phyloP scores from a whole-genome alignment of 148 eudicot species.

The Rheum nobile region DNA sequence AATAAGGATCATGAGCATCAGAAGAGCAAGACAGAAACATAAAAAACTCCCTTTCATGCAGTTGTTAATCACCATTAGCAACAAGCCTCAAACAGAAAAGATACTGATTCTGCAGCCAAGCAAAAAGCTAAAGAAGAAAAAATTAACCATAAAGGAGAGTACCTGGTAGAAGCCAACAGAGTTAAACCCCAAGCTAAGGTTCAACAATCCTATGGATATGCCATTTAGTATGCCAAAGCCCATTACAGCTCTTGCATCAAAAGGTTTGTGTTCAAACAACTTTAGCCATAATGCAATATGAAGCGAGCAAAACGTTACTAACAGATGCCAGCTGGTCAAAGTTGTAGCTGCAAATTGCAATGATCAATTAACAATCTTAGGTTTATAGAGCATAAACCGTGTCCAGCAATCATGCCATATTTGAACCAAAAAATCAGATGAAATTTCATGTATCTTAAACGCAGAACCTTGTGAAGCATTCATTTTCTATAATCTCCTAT shows the following conservation, averaged over 20 bases:
- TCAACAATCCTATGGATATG: conserved; percentile 52
- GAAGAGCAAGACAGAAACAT: neutral
- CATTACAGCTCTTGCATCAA: conserved; percentile 58
- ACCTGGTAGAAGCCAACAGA: conserved; percentile 79
- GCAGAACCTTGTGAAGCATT: no score
- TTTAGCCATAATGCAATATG: conserved; percentile 54
- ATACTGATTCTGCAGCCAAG: neutral
- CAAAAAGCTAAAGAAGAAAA: neutral
- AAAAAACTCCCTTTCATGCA: neutral
- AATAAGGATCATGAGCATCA: neutral
- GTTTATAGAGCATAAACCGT: neutral
- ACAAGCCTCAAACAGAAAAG: neutral
- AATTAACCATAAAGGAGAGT: neutral
- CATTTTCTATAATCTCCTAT: no score
- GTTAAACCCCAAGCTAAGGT: no score
- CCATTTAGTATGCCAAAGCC: conserved; percentile 64
- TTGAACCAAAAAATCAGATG: neutral
- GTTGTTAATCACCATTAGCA: neutral
- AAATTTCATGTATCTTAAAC: no score
- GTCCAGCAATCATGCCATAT: no score
- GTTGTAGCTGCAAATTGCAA: conserved; percentile 38
- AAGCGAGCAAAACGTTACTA: conserved; percentile 60
- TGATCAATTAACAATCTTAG: neutral
- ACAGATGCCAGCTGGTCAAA: conserved; percentile 67
- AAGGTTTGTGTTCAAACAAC: conserved; percentile 57